phyloP scores from a whole-genome alignment of 352 stramenopile genomes.

The Discostella stelligera region DNA sequence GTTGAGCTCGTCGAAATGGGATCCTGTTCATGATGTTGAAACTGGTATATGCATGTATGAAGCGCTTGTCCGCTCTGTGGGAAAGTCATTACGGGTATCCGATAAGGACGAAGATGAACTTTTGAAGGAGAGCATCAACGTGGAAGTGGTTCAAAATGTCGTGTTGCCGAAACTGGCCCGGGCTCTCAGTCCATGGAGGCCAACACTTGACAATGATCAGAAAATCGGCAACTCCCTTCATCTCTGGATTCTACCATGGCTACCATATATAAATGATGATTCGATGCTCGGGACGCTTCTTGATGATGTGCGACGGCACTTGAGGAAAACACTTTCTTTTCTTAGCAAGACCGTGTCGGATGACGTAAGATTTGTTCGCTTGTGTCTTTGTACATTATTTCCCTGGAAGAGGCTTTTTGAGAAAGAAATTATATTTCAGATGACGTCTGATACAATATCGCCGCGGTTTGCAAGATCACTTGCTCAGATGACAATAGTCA shows the following conservation, averaged over 20 bases:
- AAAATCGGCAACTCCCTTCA: slow-evolving; percentile 48
- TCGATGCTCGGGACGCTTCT: slow-evolving; percentile 56
- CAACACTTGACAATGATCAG: slow-evolving; percentile 27
- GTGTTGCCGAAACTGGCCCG: slow-evolving; percentile 60
- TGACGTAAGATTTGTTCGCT: slow-evolving; percentile 49
- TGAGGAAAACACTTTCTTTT: slow-evolving; percentile 56
- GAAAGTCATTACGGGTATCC: slow-evolving; percentile 15
- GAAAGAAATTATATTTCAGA: slow-evolving; percentile 34
- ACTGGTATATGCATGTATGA: slow-evolving; percentile 62
- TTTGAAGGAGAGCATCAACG: slow-evolving; percentile 45
- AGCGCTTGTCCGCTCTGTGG: slow-evolving; percentile 34
- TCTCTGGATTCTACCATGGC: slow-evolving; percentile 72
- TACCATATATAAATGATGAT: slow-evolving; percentile 64
- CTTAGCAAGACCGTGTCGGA: slow-evolving; percentile 39
- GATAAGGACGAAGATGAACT: slow-evolving; percentile 40
- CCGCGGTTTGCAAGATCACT: slow-evolving; percentile 52
- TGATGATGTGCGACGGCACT: slow-evolving; percentile 59
- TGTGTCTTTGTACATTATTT: slow-evolving; percentile 33
- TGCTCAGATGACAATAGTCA: slow-evolving; percentile 26
- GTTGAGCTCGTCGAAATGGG: slow-evolving; percentile 65
- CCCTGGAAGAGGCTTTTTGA: slow-evolving; percentile 63
- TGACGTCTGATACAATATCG: slow-evolving; percentile 61
- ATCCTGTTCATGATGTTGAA: slow-evolving; percentile 52
- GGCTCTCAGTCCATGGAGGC: slow-evolving; percentile 56
- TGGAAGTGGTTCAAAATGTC: slow-evolving; percentile 52